These are phyloP conservation scores for Talaromyces islandicus DNA, from an alignment of 2,329 filamentous ascomycete species.

Conservation along the genomic window DNA sequence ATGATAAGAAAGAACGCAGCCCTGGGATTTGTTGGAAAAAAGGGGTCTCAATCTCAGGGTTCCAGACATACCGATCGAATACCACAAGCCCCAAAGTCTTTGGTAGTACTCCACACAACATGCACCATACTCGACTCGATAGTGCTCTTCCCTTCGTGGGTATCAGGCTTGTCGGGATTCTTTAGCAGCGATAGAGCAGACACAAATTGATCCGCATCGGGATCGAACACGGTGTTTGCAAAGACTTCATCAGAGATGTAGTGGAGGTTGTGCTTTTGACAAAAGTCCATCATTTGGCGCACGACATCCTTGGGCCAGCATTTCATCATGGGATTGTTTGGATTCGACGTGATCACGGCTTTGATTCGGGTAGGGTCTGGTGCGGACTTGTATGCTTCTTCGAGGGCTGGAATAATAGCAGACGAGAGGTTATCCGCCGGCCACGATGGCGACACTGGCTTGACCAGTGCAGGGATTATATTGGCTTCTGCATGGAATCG, in stretches of 20 bases:
- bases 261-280: conserved; percentile 1
- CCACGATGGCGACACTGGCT: neutral
- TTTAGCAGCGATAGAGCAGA: conserved; percentile 5
- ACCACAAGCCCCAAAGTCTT: neutral
- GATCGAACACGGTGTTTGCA: conserved; percentile 4
- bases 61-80: neutral
- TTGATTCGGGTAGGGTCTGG: conserved; percentile 3
- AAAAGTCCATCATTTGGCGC: conserved; percentile 4
- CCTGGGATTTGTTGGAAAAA: neutral
- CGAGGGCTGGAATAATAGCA: conserved; percentile 1
- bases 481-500: neutral
- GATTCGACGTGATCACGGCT: conserved; percentile 4
- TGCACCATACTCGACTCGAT: neutral
- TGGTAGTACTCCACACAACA: neutral
- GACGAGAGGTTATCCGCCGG: neutral
- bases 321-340: conserved; percentile 2
- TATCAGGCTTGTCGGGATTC: neutral
- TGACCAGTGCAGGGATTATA: neutral
- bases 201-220: neutral
- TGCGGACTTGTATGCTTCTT: neutral
- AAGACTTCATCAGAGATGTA: conserved; percentile 9
- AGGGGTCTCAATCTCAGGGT: neutral
- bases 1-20: neutral
- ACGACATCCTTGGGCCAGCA: conserved; percentile 3
- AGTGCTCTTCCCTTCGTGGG: neutral